Base-by-base conservation (phyloP, 1,284 basidiomycete genomes). In the Trichosporon faecale region DNA sequence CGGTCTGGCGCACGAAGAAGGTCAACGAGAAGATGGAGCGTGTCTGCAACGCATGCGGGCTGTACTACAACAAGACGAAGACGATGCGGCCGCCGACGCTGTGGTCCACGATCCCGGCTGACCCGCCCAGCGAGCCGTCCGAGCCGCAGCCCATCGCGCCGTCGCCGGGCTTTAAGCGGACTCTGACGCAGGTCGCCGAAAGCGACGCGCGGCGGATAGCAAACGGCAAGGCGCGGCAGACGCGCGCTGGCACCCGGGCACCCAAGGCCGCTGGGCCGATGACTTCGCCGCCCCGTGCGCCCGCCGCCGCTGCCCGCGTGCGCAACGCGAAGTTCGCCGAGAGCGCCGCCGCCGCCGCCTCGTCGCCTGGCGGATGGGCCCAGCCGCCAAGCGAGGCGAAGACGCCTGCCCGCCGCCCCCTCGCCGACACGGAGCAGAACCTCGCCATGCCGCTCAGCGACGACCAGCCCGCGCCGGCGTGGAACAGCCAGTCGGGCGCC, bases 1-100 rank as follows among this genome's bases (percentile, higher is more conserved):
- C 76, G 2, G 79, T 82, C 4, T 83, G 82, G 82, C 74, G 82
- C 64, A 78, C 75, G 18, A 81, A 79, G 74, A 73, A 74, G 27
- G 77, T 79, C 16, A 74, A 78, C 66, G 79, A 78, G 25, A 72
- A 76, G 65, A 72, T 73, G 2, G 75, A 78, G 46, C 72, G 78
- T 63, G 79, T 82, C 12, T 83, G 82, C 74, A 83, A 83, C 74
- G 82, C 82, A n/a, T 83, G 82, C 65, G 82, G 82, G 0, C 72
- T 83, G 29, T 83, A 82, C 75, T 82, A 76, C 76, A 82, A 83
- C 71, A 80, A 81, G 73, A 76, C 74, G 49, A 72, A 77, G 8
- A 72, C 69, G 18, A 80, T 82, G 79, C 76, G 81, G 12, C 81
- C 82, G 4, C 77, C 79, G 7, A 75, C 72, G 4, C 65, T 82